Evolutionary conservation across 2,329 filamentous ascomycete genomes (phyloP).

Genomic region (Alternaria novae-zelandiae): DNA sequence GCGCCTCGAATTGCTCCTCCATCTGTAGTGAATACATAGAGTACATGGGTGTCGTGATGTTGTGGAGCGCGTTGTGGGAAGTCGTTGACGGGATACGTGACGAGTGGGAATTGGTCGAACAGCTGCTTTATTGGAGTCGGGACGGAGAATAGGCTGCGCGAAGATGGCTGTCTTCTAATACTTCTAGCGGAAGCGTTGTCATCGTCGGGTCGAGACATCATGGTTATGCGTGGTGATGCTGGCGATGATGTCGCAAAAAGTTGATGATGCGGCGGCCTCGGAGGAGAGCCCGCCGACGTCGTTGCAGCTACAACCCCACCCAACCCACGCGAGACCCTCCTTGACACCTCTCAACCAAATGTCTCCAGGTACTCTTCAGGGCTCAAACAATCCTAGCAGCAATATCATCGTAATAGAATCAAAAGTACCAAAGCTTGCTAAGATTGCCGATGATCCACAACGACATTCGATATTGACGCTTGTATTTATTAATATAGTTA

Average conservation of each 20-base stretch:
- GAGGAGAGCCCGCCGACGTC: conserved; percentile 21
- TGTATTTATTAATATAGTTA: too few species aligned
- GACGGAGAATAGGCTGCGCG: conserved; percentile 56
- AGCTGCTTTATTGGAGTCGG: conserved; percentile 79
- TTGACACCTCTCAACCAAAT: too few species aligned
- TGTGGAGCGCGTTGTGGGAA: conserved; percentile 69
- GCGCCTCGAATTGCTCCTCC: conserved; percentile 65
- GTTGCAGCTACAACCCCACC: background rate
- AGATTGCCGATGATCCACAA: too few species aligned
- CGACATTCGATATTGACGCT: too few species aligned
- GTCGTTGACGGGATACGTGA: conserved; percentile 75
- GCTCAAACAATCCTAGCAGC: background rate
- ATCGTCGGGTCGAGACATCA: conserved; percentile 27
- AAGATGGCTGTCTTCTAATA: conserved; percentile 12
- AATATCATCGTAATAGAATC: background rate
- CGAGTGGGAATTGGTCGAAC: conserved; percentile 83
- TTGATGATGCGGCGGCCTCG: conserved; percentile 23
- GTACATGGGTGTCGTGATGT: conserved; percentile 58
- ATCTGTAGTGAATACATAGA: conserved; percentile 79
- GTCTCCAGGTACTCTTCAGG: background rate
- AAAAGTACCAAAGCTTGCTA: background rate
- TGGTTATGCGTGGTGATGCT: conserved; percentile 18
- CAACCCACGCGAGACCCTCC: background rate
- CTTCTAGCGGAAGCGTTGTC: conserved; percentile 6
- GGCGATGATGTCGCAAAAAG: conserved; percentile 28